These are phyloP conservation scores for Neofusicoccum laricinum DNA, from an alignment of 2,329 filamentous ascomycete genomes.

Conservation along the genomic window DNA sequence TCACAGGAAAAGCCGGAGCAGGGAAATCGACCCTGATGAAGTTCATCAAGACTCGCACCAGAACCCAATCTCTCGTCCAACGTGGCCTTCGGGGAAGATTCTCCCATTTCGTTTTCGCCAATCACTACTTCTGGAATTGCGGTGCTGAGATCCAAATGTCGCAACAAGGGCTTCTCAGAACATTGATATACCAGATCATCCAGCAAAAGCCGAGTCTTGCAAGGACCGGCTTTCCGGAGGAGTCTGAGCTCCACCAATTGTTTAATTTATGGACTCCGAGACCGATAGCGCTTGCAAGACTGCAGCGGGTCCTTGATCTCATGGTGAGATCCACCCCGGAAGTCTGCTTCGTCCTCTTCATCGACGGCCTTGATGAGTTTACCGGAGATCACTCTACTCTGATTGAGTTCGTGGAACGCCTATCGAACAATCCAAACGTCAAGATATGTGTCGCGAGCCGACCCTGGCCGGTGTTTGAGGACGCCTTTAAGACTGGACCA, in stretches of 20 bases:
- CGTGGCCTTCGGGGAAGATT: neutral
- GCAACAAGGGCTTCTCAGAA: neutral
- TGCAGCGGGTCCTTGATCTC: neutral
- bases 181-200: neutral
- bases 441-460: slow-evolving; percentile 10
- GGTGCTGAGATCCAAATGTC: slow-evolving; percentile 12
- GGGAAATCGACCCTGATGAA: slow-evolving; percentile 44
- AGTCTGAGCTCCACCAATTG: neutral
- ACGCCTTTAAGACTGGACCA: neutral
- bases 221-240: neutral
- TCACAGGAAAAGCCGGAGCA: slow-evolving; percentile 42
- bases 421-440: neutral
- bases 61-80: neutral
- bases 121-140: slow-evolving; percentile 42
- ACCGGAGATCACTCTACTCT: neutral
- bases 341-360: neutral
- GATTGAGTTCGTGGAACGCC: neutral
- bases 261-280: neutral
- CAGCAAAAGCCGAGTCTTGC: too few species aligned
- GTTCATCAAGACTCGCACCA: slow-evolving; percentile 19
- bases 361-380: slow-evolving; percentile 15
- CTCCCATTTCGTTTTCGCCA: slow-evolving; percentile 24
- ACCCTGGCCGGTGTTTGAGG: neutral
- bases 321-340: neutral
- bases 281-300: neutral